Base-by-base conservation (phyloP, 208 protist genomes). In the Leishmania guyanensis region DNA sequence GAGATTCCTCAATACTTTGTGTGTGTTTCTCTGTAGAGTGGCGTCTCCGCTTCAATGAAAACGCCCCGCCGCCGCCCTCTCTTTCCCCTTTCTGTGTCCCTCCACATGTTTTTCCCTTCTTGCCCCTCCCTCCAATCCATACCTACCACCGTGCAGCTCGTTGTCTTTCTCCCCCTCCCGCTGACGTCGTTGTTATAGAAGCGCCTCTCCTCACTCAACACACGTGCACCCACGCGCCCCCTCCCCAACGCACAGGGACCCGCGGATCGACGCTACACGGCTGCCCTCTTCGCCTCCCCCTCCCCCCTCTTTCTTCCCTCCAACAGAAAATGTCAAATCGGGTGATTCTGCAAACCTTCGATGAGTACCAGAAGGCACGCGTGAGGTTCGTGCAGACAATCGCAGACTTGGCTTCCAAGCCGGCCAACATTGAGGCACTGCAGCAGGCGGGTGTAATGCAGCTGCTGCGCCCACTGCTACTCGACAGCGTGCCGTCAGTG, bases 401-500 rank as follows among this genome's bases (percentile, higher is more conserved):
- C 53, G 96, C 96, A 6, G 98, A 99, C 74, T 89, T 99, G 43
- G 98, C 98, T 64, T 97, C 93, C 22, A 94, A 99, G 75, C 98
- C 98, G 33, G 96, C 99, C 85, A 99, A 99, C 89, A 98, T 99
- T 68, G 98, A 99, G 36, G 89, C 95, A 16, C 88, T 99, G 69
- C 97, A 99, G 79, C 95, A 98, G 84, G 97, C 96, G 6, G 98
- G 98, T 56, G 98, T 99, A 8, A 99, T 99, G 97, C 89, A 98
- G 73, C 91, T 99, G 53, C 95, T 99, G n/a, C 93, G 99, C 14
- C 98, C 98, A 8, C 93, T 99, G 16, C 88, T 99, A 64, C 86
- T 99, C 20, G 99, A 99, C 91, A 98, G 88, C 77, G 98, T 99
- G 51, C 98, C 98, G n/a, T 98, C 96, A 20, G 99, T 99, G 62